Evolutionary conservation across 1,139 yeast species (phyloP).

Genomic region (Pichia sp.): DNA sequence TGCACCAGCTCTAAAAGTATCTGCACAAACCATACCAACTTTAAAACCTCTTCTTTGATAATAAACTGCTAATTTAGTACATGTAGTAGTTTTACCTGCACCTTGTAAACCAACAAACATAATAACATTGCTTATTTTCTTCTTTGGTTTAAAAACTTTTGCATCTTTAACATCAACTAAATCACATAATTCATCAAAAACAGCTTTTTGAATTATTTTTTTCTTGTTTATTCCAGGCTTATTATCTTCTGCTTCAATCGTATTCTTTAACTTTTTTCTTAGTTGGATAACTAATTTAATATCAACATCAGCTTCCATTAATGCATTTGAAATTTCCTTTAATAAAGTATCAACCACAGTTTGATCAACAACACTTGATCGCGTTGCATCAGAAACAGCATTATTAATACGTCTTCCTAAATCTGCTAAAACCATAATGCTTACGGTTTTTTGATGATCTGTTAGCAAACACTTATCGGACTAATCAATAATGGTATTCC

Average conservation of each 20-base stretch:
- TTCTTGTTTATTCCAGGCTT: conserved; percentile 59
- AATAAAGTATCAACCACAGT: conserved; percentile 62
- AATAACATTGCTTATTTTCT: conserved; percentile 64
- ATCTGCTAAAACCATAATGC: conserved; percentile 97
- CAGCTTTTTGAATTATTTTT: conserved; percentile 81
- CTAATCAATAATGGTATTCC: too few relatives aligned
- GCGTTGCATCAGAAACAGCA: conserved; percentile 67
- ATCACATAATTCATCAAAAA: conserved; percentile 84
- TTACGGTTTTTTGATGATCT: too few relatives aligned
- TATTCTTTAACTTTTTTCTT: conserved; percentile 66
- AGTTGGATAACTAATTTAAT: conserved; percentile 72
- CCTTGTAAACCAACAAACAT: conserved; percentile 99
- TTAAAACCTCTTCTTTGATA: conserved; percentile 91
- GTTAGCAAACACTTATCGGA: too few relatives aligned
- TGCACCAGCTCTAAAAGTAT: conserved; percentile 99
- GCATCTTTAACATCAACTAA: conserved; percentile 63
- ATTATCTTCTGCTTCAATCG: conserved; percentile 45
- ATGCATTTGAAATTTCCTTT: conserved; percentile 84
- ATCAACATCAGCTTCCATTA: conserved; percentile 89
- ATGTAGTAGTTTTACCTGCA: conserved; percentile 96
- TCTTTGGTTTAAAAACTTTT: conserved; percentile 80
- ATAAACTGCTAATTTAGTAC: conserved; percentile 93
- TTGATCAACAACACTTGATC: conserved; percentile 52
- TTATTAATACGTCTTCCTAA: conserved; percentile 79
- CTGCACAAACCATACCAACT: conserved; percentile 97